Conservation (phyloP, 2,329 filamentous ascomycete genomes). For the Neobulgaria alba region DNA sequence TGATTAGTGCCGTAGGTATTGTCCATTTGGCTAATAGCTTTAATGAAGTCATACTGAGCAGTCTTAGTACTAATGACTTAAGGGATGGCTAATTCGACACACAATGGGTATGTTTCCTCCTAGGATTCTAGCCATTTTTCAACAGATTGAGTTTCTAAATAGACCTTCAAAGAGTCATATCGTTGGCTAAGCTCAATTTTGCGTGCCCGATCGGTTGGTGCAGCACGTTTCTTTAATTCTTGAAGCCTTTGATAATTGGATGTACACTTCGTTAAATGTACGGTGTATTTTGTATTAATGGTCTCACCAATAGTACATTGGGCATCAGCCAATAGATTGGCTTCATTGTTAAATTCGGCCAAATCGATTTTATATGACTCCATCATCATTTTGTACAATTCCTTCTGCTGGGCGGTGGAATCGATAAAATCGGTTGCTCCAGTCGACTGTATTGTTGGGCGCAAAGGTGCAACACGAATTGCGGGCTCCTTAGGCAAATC, state of each 20-base stretch:
- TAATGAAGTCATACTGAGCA: background rate
- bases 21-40: background rate
- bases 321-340: too few species aligned
- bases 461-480: too few species aligned
- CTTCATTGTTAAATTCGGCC: too few species aligned
- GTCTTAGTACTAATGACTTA: background rate
- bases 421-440: too few species aligned
- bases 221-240: constrained; percentile 2
- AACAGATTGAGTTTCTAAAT: background rate
- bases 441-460: too few species aligned
- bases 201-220: background rate
- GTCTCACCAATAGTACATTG: too few species aligned
- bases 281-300: too few species aligned
- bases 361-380: too few species aligned
- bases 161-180: background rate
- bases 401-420: too few species aligned
- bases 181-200: constrained; percentile 1
- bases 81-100: background rate
- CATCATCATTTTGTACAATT: too few species aligned
- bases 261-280: too few species aligned
- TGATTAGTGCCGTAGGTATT: background rate
- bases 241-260: background rate
- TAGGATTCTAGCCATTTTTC: background rate
- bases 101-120: background rate
- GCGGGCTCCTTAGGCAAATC: too few species aligned